These are phyloP conservation scores for Thielaviopsis punctulata DNA, from an alignment of 2,329 filamentous ascomycete species.

Conservation along the genomic window DNA sequence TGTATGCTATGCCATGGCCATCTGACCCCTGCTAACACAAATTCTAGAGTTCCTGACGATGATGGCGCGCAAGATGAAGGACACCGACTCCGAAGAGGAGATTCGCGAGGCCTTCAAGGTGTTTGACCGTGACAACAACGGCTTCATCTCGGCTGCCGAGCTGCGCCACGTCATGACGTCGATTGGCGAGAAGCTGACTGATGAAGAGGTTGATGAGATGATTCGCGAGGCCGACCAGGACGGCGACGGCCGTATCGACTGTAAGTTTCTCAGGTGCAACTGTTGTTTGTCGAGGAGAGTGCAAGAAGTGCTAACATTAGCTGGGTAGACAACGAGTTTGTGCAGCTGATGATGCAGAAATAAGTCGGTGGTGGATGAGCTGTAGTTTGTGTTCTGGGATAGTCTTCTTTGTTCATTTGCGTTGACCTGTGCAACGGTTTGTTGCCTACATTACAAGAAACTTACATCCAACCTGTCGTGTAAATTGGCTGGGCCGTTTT, in stretches of 20 bases:
- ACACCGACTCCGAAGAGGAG: conserved; percentile 80
- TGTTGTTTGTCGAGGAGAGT: neutral
- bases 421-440: conserved; percentile 1
- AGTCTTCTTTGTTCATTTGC: conserved; percentile 1
- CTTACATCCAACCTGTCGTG: neutral
- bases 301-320: too few relatives aligned
- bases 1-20: neutral
- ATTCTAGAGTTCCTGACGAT: conserved; percentile 71
- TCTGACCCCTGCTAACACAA: conserved; percentile 12
- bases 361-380: conserved; percentile 29
- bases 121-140: conserved; percentile 82
- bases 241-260: conserved; percentile 76
- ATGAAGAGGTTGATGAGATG: conserved; percentile 87
- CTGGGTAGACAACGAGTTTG: conserved; percentile 87
- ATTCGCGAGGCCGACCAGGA: conserved; percentile 83
- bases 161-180: conserved; percentile 84
- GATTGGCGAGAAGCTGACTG: conserved; percentile 79
- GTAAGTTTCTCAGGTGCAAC: conserved; percentile 31
- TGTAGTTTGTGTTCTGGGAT: neutral
- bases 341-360: conserved; percentile 94
- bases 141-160: conserved; percentile 78
- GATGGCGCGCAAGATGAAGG: conserved; percentile 93
- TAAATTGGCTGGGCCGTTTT: too few relatives aligned
- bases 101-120: conserved; percentile 81
- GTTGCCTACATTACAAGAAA: neutral